Percentiles rank a stretch among this genome's conserved stretches.
Evolutionary conservation across 1,139 yeast species (phyloP).

Genomic region (Diutina mesorugosa): DNA sequence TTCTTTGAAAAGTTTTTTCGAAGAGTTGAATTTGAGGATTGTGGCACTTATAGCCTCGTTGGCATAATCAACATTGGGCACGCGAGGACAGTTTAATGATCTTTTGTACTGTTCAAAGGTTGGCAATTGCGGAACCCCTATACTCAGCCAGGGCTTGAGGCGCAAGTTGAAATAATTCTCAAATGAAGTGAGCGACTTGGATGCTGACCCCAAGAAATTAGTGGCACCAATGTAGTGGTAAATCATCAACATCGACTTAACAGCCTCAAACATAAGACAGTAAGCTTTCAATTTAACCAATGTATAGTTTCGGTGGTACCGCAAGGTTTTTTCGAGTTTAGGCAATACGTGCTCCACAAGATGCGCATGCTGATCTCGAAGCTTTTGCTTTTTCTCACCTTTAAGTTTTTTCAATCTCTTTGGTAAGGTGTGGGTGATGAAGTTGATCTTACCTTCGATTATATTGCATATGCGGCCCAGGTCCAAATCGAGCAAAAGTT

Average conservation of each 20-base stretch:
- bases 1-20: not conserved
- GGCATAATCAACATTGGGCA: not conserved
- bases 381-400: conserved; percentile 13
- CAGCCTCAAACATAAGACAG: conserved; percentile 14
- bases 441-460: conserved; percentile 13
- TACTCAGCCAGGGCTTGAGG: conserved; percentile 72
- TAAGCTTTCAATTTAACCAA: not conserved
- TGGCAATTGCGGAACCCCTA: conserved; percentile 68
- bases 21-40: not conserved
- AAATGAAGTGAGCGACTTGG: conserved; percentile 23
- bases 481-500: conserved; percentile 35
- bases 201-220: conserved; percentile 12
- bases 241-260: conserved; percentile 12
- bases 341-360: conserved; percentile 9
- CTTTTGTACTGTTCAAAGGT: conserved; percentile 21
- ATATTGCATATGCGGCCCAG: conserved; percentile 26
- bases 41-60: not conserved
- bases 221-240: conserved; percentile 11
- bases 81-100: conserved; percentile 7
- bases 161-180: conserved; percentile 52
- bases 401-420: conserved; percentile 15
- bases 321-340: conserved; percentile 3
- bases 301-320: not conserved
- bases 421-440: conserved; percentile 2
- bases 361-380: conserved; percentile 10